These are phyloP conservation scores for Fraxinus quadrangulata DNA, from an alignment of 257 asterid genomes.

Conservation along the genomic window DNA sequence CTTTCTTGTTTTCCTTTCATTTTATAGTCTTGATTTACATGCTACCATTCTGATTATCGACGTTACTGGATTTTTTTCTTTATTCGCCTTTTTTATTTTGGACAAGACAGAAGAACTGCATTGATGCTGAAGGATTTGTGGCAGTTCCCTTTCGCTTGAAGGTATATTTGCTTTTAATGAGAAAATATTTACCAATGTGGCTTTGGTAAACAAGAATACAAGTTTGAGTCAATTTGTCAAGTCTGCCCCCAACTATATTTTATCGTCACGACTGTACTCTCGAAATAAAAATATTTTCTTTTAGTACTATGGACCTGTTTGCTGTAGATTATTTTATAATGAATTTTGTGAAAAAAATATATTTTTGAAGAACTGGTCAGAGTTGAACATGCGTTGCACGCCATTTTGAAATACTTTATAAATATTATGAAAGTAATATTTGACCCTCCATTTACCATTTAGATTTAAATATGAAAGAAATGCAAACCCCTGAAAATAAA, in stretches of 20 bases:
- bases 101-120: not conserved
- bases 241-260: slow-evolving; percentile 52
- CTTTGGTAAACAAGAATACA: slow-evolving; percentile 42
- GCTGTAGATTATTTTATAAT: no score
- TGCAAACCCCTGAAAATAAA: no score
- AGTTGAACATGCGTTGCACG: no score
- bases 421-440: no score
- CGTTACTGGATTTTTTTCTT: not conserved
- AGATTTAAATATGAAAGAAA: no score
- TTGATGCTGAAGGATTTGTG: not conserved
- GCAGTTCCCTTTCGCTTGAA: not conserved
- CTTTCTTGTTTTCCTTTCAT: not conserved
- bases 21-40: not conserved
- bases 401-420: no score
- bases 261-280: not conserved
- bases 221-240: slow-evolving; percentile 35
- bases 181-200: slow-evolving; percentile 24
- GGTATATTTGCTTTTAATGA: not conserved
- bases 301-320: not conserved
- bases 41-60: not conserved
- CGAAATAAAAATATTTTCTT: not conserved
- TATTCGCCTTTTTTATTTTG: not conserved
- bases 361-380: no score
- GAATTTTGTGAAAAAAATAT: no score
- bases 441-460: no score